A percentile compares a stretch with the other conserved stretches of the same genome.
phyloP scores from a whole-genome alignment of 2,329 filamentous ascomycete genomes.

The Pseudogymnoascus sp. region DNA sequence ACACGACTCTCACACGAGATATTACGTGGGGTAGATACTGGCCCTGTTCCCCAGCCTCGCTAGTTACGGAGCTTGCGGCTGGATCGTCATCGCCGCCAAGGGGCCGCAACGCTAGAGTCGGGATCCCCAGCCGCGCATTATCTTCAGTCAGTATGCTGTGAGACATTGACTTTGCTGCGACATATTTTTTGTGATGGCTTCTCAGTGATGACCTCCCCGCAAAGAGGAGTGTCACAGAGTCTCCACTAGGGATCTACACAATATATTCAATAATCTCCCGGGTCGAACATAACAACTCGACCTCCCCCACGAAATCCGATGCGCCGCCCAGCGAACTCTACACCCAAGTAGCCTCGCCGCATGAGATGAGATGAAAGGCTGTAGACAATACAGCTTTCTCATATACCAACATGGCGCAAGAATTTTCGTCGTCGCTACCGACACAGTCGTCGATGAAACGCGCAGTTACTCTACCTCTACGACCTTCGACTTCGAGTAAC shows the following conservation, averaged over 20 bases:
- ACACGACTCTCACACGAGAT: not conserved
- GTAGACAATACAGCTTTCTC: not conserved
- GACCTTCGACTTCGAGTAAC: not conserved
- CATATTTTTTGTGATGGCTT: not conserved
- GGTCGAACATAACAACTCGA: not conserved
- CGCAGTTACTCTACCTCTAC: conserved; percentile 10
- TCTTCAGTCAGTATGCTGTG: not conserved
- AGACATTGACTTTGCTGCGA: not conserved
- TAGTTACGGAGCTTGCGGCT: not conserved
- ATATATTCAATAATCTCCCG: not conserved
- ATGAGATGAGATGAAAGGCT: not conserved
- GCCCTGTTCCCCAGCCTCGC: not conserved
- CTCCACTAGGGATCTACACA: not conserved
- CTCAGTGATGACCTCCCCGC: not conserved
- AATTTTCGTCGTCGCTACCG: not conserved
- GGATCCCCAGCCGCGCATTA: not conserved
- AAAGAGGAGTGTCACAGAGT: not conserved
- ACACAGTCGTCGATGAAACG: not conserved
- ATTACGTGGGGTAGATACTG: not conserved
- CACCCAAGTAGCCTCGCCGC: not conserved
- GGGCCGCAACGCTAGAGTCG: not conserved
- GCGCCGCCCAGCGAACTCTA: not conserved
- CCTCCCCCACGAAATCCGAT: not conserved
- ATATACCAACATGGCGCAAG: not conserved
- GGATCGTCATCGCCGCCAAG: not conserved